phyloP scores from a whole-genome alignment of 768 basidiomycete species.

The Collybiopsis confluens region DNA sequence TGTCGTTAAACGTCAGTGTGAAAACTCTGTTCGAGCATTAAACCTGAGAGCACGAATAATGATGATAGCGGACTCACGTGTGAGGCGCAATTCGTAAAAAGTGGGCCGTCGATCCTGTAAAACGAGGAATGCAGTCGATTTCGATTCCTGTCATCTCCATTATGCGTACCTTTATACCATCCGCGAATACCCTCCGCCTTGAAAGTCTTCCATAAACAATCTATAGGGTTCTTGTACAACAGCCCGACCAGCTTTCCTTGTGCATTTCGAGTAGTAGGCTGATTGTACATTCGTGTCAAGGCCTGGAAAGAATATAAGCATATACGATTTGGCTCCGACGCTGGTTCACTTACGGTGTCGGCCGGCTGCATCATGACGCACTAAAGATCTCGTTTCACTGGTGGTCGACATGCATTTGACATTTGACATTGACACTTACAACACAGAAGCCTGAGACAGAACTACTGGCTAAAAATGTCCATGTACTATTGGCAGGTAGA shows the following conservation, averaged over 20 bases:
- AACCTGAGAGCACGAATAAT: no score
- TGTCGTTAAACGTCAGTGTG: constrained; percentile 84
- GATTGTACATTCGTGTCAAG: constrained; percentile 94
- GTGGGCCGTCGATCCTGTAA: constrained; percentile 84
- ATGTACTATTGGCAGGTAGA: constrained; percentile 70
- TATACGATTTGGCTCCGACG: neutral
- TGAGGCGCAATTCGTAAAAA: constrained; percentile 90
- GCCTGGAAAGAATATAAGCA: constrained; percentile 39
- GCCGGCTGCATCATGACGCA: constrained; percentile 94
- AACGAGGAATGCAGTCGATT: neutral
- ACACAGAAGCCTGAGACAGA: constrained; percentile 89
- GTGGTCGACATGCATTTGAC: constrained; percentile 8
- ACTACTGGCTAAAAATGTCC: constrained; percentile 87
- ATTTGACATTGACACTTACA: constrained; percentile 41
- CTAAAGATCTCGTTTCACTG: constrained; percentile 31
- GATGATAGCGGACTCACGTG: constrained; percentile 75
- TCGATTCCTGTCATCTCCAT: neutral
- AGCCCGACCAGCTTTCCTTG: constrained; percentile 71
- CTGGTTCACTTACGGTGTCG: constrained; percentile 53
- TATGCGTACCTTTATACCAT: constrained; percentile 83
- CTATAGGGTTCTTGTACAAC: constrained; percentile 88
- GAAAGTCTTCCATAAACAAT: constrained; percentile 96
- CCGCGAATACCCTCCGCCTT: constrained; percentile 84
- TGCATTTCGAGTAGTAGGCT: constrained; percentile 70
- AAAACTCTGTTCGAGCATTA: constrained; percentile 55